Base-by-base conservation (phyloP, 1,284 basidiomycete genomes). In the Ceratobasidium sp. region DNA sequence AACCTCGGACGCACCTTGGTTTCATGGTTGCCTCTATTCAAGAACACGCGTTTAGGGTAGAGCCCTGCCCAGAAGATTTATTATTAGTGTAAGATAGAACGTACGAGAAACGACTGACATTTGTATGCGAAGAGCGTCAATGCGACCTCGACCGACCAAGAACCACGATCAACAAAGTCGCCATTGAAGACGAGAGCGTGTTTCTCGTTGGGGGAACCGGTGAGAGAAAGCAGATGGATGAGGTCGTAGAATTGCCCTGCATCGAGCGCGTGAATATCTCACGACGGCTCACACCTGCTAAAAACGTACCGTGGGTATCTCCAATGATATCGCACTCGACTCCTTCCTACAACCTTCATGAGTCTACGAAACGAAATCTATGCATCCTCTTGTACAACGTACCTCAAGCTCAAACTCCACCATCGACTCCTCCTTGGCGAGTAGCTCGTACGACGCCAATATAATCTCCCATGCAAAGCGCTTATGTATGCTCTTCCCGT, bases 11-110 rank as follows among this genome's bases (percentile, higher is more conserved):
- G 9, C 51, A 62, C 69, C 47, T 93, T 95, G 66, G 97, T 93
- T 85, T 99, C 97, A 82, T 99, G 97, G 84, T 99, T 99, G 29
- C 97, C 98, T 76, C 97, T 89, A 82, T 98, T 98, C 81, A 98
- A 90, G 82, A 88, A 96, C 86, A 97, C 93, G 75, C 87, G 89
- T 75, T 89, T 89, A 1, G 96, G 96, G 83, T 94, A 96, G 66
- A 97, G 84, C 96, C 94, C 93, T 94, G 78, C 45, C 24, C 44
- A 75, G 75, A 41, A 27, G 9, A n/a, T 22, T 74, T 54, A 31
- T 29, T 31, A 76, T 51, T 77, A 63, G 77, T 27, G 77, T 53
- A 65, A 73, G 73, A 65, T 53, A 75, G 56, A 31, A 69, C 24
- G 74, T 75, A 48, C 54, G 75, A 54, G 14, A 45, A 45, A 53